Percentiles rank a stretch among this genome's conserved stretches.
Conservation (phyloP, 73 alveolate species). For the Tetrahymena borealis region DNA sequence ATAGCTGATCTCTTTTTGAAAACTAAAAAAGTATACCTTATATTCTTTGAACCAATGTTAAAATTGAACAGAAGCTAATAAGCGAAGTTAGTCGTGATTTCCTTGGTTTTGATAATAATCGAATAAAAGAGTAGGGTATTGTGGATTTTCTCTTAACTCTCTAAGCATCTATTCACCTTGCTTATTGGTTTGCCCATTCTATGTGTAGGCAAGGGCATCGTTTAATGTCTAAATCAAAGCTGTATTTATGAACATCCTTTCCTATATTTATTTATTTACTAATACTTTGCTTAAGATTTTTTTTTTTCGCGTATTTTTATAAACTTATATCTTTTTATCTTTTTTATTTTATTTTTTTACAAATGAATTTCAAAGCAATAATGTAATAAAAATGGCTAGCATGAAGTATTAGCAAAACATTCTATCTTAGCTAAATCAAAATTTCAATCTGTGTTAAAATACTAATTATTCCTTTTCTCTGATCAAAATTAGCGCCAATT, state of each 20-base stretch:
- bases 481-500: background rate
- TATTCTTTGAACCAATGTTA: background rate
- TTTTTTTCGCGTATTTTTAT: background rate
- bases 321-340: background rate
- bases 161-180: background rate
- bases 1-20: background rate
- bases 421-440: background rate
- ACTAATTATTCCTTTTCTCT: conserved; percentile 1
- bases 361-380: no score
- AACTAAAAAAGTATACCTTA: background rate
- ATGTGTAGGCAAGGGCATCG: background rate
- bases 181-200: background rate
- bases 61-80: background rate
- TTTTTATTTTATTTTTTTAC: background rate
- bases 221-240: background rate
- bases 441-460: background rate
- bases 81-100: background rate
- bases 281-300: background rate
- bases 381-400: no score
- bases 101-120: background rate
- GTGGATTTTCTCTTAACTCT: background rate
- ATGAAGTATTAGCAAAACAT: background rate
- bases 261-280: background rate
- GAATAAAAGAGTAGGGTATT: background rate
- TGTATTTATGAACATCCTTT: background rate